phyloP scores from a whole-genome alignment of 371 early-diverging fungal species.

The Mortierella sp. region DNA sequence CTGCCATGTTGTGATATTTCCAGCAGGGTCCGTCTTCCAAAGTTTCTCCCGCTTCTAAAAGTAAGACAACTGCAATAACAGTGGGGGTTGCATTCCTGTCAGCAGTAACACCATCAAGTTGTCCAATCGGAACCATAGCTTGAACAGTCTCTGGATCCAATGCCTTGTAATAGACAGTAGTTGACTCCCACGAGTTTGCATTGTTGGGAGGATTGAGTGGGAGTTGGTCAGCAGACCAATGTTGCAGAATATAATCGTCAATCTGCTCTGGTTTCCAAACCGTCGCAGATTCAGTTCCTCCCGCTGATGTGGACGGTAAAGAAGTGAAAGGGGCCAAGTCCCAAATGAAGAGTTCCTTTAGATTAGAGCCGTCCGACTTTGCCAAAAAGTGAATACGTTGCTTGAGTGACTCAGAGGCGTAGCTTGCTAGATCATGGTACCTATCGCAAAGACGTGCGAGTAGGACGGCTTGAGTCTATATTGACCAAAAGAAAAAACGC shows the following conservation, averaged over 20 bases:
- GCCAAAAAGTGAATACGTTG: constrained; percentile 48
- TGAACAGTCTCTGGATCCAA: constrained; percentile 43
- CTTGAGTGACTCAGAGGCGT: constrained; percentile 42
- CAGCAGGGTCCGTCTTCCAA: constrained; percentile 13
- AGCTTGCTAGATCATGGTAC: constrained; percentile 41
- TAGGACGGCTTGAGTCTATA: constrained; percentile 30
- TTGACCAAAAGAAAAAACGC: neutral
- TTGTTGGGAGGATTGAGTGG: constrained; percentile 32
- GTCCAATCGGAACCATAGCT: constrained; percentile 39
- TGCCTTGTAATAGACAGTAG: constrained; percentile 18
- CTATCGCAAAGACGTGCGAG: constrained; percentile 28
- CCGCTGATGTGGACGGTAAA: neutral
- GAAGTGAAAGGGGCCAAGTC: constrained; percentile 16
- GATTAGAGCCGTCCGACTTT: constrained; percentile 42
- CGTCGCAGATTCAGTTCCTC: neutral
- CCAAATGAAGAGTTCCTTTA: constrained; percentile 39
- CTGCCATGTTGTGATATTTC: constrained; percentile 39
- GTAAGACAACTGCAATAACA: constrained; percentile 10
- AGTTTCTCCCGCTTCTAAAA: constrained; percentile 10
- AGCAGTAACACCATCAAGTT: neutral
- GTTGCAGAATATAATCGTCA: constrained; percentile 17
- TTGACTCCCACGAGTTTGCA: constrained; percentile 21
- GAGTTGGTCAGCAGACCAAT: constrained; percentile 48
- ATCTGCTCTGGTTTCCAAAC: constrained; percentile 20
- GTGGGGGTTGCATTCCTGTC: neutral